Evolutionary conservation across 1,284 basidiomycete species (phyloP), one percentile per base, ranked within the genome.

Genomic region (Agaricales sp.): DNA sequence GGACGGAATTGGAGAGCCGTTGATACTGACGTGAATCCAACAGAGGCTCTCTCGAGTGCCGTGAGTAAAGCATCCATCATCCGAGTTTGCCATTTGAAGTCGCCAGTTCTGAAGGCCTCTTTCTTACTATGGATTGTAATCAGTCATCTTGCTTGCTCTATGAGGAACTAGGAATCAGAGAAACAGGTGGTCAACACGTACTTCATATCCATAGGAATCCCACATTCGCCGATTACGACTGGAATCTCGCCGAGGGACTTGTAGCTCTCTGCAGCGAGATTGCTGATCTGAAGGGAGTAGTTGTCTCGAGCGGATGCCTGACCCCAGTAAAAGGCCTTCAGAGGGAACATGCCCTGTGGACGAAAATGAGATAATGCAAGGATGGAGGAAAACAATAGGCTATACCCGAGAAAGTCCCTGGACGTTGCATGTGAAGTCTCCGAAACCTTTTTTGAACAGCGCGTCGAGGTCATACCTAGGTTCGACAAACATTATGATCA

Each of bases 121-220:
- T 78, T 76, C 37, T 78, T 66, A 62, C 90, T 92, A 54, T 2
- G 47, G n/a, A 49, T 21, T 6, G 20, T 8, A 49, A 44, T 47
- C 14, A 52, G 45, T 20, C 35, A 37, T 21, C n/a, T 41, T 48
- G 25, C 22, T 16, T 11, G 18, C 2, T 2, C 14, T 24, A n/a
- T 50, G 45, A n/a, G n/a, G n/a, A n/a, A n/a, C n/a, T n/a, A n/a
- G n/a, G n/a, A 25, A 24, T 24, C 12, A 38, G 18, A 43, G 18
- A 41, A n/a, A 20, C 39, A 6, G n/a, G 19, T n/a, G n/a, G n/a
- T n/a, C n/a, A 45, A 30, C 43, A 69, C 85, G 43, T 57, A 90
- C 88, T 96, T 95, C 73, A 95, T 77, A 59, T 97, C 92, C 82
- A 96, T 93, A 0, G 92, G 92, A 35, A 95, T 74, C 25, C 93